Percentiles rank a stretch among this genome's conserved stretches.
Evolutionary conservation across 208 protist genomes (phyloP).

Genomic region (Leishmania mexicana): DNA sequence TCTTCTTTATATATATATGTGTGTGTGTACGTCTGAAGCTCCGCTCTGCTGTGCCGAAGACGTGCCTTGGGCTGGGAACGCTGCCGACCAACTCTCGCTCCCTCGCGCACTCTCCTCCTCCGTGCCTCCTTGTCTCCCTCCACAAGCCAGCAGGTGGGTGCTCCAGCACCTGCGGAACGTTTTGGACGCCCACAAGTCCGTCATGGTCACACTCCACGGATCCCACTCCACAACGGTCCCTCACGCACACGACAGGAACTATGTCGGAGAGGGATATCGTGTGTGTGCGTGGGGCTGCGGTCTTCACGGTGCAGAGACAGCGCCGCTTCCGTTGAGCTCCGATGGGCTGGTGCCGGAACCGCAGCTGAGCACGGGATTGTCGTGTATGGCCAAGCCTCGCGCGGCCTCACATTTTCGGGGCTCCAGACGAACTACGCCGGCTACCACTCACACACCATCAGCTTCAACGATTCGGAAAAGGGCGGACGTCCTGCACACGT

Average conservation of each 20-base stretch:
- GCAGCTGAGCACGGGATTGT: not conserved
- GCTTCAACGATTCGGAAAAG: not conserved
- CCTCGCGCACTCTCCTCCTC: not conserved
- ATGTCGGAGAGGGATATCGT: not conserved
- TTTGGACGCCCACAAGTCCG: not conserved
- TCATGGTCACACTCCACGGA: not conserved
- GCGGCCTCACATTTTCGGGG: not conserved
- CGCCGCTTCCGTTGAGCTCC: not conserved
- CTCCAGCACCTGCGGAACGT: not conserved
- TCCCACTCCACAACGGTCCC: not conserved
- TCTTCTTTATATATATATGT: too few species aligned
- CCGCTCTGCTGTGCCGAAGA: not conserved
- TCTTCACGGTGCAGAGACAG: not conserved
- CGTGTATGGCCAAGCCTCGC: not conserved
- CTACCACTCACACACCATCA: not conserved
- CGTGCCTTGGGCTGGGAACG: not conserved
- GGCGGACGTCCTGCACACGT: not conserved
- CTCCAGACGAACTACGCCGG: not conserved
- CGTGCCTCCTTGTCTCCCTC: slow-evolving; percentile 2
- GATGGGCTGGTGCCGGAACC: not conserved
- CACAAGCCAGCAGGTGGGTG: not conserved
- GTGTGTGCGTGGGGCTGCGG: not conserved
- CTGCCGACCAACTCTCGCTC: not conserved
- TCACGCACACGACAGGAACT: not conserved
- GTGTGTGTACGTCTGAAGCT: too few species aligned